Base-by-base conservation (phyloP, 2,329 filamentous ascomycete genomes). In the Ceratocystis colombiana region DNA sequence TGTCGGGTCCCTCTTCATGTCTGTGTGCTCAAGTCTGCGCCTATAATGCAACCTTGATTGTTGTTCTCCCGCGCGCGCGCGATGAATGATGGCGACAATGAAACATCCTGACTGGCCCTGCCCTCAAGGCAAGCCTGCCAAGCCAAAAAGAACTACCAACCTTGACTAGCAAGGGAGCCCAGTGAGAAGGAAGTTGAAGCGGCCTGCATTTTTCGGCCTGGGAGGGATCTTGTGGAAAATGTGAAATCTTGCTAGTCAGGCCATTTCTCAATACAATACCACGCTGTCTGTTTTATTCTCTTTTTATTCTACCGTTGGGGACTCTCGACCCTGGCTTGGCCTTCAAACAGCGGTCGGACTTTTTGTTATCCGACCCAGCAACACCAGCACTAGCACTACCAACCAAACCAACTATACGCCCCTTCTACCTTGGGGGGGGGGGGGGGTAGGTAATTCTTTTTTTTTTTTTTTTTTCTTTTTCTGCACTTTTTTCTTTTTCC, bases 51-150 rank as follows among this genome's bases (percentile, higher is more conserved):
- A 59, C 53, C 53, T 30, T 59, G 25, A 30, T 30, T 59, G 53
- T 59, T 59, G 25, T 59, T 59, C 53, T 59, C 53, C 53, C 53
- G 53, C 53, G 53, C 53, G 46, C 46, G 53, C 53, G 50, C 50
- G 53, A 33, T 17, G 28, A 37, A 37, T 59, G 53, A 59, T 59
- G 53, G 25, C 53, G 53, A 59, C 28, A 59, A 59, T 59, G 53
- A 59, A 59, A 59, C 28, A 59, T 37, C 12, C 28, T 30, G 28
- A 28, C 17, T 17, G 30, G 25, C 8, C 25, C 53, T 30, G 20
- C 33, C 7, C 53, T 33, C 53, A 33, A n/a, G 25, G 25, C 8
- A 33, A 33, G 53, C 53, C 33, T 33, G 22, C 53, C 28, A 33
- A 59, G 53, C 53, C 33, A 6, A 30, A 12, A 55, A 12, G 12